Evolutionary conservation across 108 stramenopile genomes (phyloP).

Genomic region (Seminavis robusta): DNA sequence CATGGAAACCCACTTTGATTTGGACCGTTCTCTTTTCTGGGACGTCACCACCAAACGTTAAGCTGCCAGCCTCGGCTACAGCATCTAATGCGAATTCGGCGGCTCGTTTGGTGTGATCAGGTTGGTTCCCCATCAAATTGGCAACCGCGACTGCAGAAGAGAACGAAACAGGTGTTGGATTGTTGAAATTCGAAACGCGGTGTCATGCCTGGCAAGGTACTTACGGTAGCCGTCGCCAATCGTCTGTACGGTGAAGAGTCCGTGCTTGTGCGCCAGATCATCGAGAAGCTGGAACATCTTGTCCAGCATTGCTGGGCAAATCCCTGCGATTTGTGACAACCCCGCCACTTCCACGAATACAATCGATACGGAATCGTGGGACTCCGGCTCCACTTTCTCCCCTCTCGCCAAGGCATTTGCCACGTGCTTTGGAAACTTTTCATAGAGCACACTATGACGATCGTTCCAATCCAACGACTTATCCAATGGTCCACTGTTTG

Average conservation of each 20-base stretch:
- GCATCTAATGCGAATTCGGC: slow-evolving; percentile 63
- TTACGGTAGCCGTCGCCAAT: slow-evolving; percentile 47
- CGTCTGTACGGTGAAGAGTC: slow-evolving; percentile 58
- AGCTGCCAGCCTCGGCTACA: slow-evolving; percentile 32
- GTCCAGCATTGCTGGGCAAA: slow-evolving; percentile 24
- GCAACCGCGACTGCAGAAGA: slow-evolving; percentile 22
- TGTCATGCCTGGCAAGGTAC: neutral
- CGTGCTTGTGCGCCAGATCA: slow-evolving; percentile 31
- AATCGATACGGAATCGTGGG: slow-evolving; percentile 4
- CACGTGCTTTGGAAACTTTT: slow-evolving; percentile 50
- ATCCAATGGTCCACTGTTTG: no score
- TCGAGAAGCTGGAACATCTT: slow-evolving; percentile 26
- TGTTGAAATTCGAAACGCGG: neutral
- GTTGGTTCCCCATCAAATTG: slow-evolving; percentile 53
- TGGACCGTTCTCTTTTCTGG: slow-evolving; percentile 20
- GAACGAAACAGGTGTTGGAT: neutral
- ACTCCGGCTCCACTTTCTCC: slow-evolving; percentile 41
- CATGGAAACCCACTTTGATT: slow-evolving; percentile 48
- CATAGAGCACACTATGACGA: slow-evolving; percentile 12
- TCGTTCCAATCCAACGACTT: no score
- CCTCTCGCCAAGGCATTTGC: slow-evolving; percentile 46
- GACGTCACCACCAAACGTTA: slow-evolving; percentile 33
- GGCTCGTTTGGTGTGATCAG: slow-evolving; percentile 60
- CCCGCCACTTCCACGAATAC: slow-evolving; percentile 32
- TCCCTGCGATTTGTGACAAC: slow-evolving; percentile 20